Evolutionary conservation across 129 eudicot species (phyloP).

Genomic region (Ambrosia artemisiifolia): DNA sequence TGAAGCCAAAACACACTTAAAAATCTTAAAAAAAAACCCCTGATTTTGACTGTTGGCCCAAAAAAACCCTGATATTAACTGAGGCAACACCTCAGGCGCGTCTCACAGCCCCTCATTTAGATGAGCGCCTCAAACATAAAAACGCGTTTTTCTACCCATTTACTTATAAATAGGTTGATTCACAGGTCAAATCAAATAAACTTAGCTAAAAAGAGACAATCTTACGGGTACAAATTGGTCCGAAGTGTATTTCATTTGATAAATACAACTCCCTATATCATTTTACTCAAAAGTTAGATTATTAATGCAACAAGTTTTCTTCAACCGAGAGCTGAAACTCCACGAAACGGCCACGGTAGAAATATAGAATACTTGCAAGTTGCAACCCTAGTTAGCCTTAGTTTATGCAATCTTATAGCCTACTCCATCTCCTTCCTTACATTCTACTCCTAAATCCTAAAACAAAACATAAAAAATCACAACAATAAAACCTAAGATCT

Average conservation of each 20-base stretch:
- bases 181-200: not conserved
- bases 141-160: not conserved
- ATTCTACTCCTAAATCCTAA: slow-evolving; percentile 18
- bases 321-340: not conserved
- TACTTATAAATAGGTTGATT: not conserved
- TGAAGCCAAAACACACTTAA: no score
- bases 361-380: slow-evolving; percentile 1
- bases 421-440: slow-evolving; percentile 11
- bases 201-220: no score
- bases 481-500: slow-evolving; percentile 4
- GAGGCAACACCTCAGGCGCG: no score
- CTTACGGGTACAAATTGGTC: not conserved
- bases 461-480: not conserved
- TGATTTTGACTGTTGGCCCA: no score
- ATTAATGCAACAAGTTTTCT: not conserved
- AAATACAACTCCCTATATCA: not conserved
- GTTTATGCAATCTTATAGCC: not conserved
- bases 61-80: no score
- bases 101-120: no score
- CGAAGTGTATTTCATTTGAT: not conserved
- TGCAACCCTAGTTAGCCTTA: not conserved
- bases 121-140: no score
- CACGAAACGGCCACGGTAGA: not conserved
- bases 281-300: not conserved
- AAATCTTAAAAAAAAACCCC: no score